Conservation (phyloP, 495 filamentous ascomycete species). For the Tetracladium setigerum region DNA sequence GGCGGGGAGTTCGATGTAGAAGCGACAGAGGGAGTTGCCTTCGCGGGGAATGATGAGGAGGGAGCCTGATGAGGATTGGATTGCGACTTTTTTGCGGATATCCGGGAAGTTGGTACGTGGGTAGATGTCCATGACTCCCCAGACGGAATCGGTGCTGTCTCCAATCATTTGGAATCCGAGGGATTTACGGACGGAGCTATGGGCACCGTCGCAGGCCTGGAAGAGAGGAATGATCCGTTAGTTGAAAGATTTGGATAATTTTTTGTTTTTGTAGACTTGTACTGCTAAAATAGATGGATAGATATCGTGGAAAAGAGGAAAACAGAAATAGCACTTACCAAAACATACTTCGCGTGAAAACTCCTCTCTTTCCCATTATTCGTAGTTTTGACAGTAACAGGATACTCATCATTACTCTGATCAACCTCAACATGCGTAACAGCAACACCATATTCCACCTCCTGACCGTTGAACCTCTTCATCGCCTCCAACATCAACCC, state of each 20-base stretch:
- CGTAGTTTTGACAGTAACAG: conserved; percentile 44
- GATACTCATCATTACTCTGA: conserved; percentile 35
- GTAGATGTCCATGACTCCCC: conserved; percentile 81
- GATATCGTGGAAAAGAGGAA: no score
- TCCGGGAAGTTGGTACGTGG: conserved; percentile 72
- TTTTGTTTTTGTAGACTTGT: neutral
- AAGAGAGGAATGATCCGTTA: conserved; percentile 3
- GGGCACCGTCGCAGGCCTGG: conserved; percentile 72
- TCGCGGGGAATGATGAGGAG: conserved; percentile 61
- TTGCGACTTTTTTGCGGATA: conserved; percentile 50
- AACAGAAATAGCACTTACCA: conserved; percentile 38
- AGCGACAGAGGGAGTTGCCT: conserved; percentile 48
- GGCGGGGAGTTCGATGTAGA: conserved; percentile 52
- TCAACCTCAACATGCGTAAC: conserved; percentile 50
- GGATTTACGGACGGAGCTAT: conserved; percentile 57
- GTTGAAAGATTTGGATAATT: neutral
- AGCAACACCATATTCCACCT: conserved; percentile 54
- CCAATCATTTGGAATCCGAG: conserved; percentile 68
- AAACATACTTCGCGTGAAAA: conserved; percentile 59
- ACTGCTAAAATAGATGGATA: no score
- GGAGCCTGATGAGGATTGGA: conserved; percentile 47
- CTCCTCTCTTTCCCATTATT: conserved; percentile 42
- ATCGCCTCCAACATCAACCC: conserved; percentile 49
- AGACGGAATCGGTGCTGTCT: conserved; percentile 65
- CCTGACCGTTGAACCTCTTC: conserved; percentile 33